A percentile compares a stretch with the other conserved stretches of the same genome.
Evolutionary conservation across 192 early-diverging fungal genomes (phyloP).

Genomic region (Podila verticillata): DNA sequence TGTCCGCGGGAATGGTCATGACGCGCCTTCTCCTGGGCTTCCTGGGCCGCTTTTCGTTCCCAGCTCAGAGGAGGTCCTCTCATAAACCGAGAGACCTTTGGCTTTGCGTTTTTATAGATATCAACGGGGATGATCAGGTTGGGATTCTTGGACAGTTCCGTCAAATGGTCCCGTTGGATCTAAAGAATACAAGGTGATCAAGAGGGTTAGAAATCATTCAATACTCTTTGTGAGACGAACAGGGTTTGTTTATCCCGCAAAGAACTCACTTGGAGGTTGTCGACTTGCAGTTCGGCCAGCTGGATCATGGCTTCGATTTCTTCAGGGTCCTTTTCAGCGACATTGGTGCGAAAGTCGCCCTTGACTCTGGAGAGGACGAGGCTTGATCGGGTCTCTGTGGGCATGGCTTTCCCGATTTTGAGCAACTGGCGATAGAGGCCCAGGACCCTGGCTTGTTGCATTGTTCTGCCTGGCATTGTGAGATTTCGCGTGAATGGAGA

Average conservation of each 20-base stretch:
- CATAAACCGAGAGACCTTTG: conserved; percentile 46
- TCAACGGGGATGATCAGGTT: conserved; percentile 48
- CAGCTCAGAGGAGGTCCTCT: conserved; percentile 44
- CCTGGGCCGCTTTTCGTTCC: conserved; percentile 42
- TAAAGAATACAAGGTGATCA: neutral
- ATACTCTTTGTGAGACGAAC: neutral
- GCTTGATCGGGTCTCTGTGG: conserved; percentile 38
- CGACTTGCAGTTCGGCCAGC: conserved; percentile 43
- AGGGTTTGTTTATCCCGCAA: too few relatives aligned
- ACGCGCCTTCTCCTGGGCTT: conserved; percentile 31
- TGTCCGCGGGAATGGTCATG: conserved; percentile 22
- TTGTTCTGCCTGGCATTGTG: conserved; percentile 14
- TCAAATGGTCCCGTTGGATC: conserved; percentile 47
- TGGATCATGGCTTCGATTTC: conserved; percentile 46
- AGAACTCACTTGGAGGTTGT: conserved; percentile 35
- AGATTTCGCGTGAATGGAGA: neutral
- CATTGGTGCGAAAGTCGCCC: conserved; percentile 34
- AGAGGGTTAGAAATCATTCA: neutral
- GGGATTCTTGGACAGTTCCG: conserved; percentile 45
- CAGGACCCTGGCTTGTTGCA: conserved; percentile 25
- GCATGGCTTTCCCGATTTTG: conserved; percentile 47
- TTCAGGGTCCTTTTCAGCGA: conserved; percentile 27
- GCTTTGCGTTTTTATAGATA: conserved; percentile 47
- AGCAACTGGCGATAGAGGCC: conserved; percentile 28
- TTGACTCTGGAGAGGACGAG: conserved; percentile 44